Base-by-base conservation (phyloP, 768 basidiomycete species). In the Neoboletus brunneissimus region DNA sequence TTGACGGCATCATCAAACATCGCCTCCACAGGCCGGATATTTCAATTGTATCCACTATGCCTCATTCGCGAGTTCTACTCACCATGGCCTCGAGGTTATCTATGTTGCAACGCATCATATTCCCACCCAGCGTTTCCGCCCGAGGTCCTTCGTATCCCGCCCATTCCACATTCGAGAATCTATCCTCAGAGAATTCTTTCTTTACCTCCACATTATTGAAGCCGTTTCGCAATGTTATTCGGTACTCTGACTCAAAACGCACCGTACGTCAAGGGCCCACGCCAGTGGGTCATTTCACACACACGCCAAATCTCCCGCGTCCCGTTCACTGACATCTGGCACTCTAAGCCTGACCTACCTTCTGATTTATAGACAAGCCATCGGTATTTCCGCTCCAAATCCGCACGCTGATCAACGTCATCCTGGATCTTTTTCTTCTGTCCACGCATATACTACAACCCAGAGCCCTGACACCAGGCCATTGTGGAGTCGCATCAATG, bases 391-490 rank as follows among this genome's bases (percentile, higher is more conserved):
- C 23, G 31, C 37, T 42, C 23, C 32, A 34, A 48, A 20, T 34
- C 20, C n/a, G 34, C 41, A 43, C 45, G 25, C 46, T 44, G 20
- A 47, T 53, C 53, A 42, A 42, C 16, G n/a, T 20, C 12, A 27
- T 42, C 46, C 34, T 50, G 37, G 45, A 51, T 27, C 20, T 46
- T 44, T 43, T 41, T 48, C 31, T 51, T 25, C 49, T 56, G 54
- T 64, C 38, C 47, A 51, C 41, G 23, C 38, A 54, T 35, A 43
- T 58, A 16, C 46, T 25, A 40, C 44, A 45, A 38, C 53, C 60
- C 58, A 43, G 20, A 50, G 31, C 64, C 56, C 58, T 63, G 43
- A 20, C n/a, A 23, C 29, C 34, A 46, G n/a, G 29, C 20, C 46
- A 35, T 49, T 54, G 38, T 46, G 59, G 43, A 40, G 31, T 42